Evolutionary conservation across 2,329 filamentous ascomycete genomes (phyloP).

Genomic region (Diaporthe ilicicola): DNA sequence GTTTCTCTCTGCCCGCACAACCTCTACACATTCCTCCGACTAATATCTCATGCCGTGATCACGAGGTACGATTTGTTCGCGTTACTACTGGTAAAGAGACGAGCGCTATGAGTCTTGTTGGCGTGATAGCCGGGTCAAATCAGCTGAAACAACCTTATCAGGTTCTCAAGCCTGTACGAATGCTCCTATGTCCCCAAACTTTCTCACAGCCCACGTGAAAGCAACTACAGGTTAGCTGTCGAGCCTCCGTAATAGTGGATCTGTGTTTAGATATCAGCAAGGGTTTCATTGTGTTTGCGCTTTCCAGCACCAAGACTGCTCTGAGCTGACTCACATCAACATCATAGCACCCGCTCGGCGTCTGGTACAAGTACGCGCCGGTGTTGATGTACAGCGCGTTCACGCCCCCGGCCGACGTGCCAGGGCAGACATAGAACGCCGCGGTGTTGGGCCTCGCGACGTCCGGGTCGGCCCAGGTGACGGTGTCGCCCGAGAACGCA

Average conservation of each 20-base stretch:
- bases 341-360: slow-evolving; percentile 56
- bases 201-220: too few relatives aligned
- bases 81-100: too few relatives aligned
- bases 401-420: slow-evolving; percentile 36
- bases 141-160: too few relatives aligned
- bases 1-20: too few relatives aligned
- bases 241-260: slow-evolving; percentile 34
- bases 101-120: too few relatives aligned
- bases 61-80: too few relatives aligned
- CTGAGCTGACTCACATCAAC: slow-evolving; percentile 28
- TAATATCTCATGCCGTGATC: too few relatives aligned
- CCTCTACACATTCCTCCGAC: too few relatives aligned
- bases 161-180: too few relatives aligned
- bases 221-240: slow-evolving; percentile 21
- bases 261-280: slow-evolving; percentile 13
- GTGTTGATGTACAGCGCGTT: slow-evolving; percentile 62
- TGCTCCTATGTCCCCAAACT: too few relatives aligned
- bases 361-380: slow-evolving; percentile 63
- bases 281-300: slow-evolving; percentile 22
- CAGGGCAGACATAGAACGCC: slow-evolving; percentile 62
- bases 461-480: slow-evolving; percentile 57
- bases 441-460: slow-evolving; percentile 58
- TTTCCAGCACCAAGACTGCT: background rate
- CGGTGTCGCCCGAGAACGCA: slow-evolving; percentile 60
- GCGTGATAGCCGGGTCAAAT: too few relatives aligned